Conservation (phyloP, 176 grass and related monocot genomes). For the Eragrostis nindensis region DNA sequence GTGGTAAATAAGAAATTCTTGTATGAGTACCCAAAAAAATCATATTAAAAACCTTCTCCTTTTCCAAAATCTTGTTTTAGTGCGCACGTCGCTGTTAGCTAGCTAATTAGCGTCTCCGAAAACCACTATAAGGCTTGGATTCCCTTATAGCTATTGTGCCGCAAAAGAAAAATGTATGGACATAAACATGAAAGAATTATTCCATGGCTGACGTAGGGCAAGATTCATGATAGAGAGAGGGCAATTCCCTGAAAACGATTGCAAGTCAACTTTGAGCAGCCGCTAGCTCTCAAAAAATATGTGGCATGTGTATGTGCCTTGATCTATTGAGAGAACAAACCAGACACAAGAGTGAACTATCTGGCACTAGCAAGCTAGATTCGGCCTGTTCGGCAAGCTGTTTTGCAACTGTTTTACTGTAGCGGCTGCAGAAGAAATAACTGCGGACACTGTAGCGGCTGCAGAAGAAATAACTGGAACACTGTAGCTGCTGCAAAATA, state of each 20-base stretch:
- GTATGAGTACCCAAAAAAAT: background rate
- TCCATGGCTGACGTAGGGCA: slow-evolving; percentile 23
- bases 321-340: slow-evolving; percentile 6
- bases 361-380: background rate
- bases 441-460: too few species aligned
- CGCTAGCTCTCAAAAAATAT: background rate
- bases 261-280: background rate
- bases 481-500: too few species aligned
- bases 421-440: too few species aligned
- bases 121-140: background rate
- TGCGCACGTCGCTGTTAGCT: background rate
- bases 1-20: background rate
- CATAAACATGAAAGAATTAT: slow-evolving; percentile 14
- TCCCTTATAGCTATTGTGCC: slow-evolving; percentile 1
- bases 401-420: too few species aligned
- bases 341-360: background rate
- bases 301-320: background rate
- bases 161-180: slow-evolving; percentile 29
- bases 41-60: background rate
- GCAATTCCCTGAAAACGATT: background rate
- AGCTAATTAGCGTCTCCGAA: slow-evolving; percentile 11
- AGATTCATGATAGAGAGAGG: slow-evolving; percentile 6
- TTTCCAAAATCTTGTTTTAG: background rate
- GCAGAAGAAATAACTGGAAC: too few species aligned
- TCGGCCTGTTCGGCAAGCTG: too few species aligned